Percentiles rank a stretch among this genome's conserved stretches.
Conservation (phyloP, 805 yeast species). For the Wickerhamiella azyma region DNA sequence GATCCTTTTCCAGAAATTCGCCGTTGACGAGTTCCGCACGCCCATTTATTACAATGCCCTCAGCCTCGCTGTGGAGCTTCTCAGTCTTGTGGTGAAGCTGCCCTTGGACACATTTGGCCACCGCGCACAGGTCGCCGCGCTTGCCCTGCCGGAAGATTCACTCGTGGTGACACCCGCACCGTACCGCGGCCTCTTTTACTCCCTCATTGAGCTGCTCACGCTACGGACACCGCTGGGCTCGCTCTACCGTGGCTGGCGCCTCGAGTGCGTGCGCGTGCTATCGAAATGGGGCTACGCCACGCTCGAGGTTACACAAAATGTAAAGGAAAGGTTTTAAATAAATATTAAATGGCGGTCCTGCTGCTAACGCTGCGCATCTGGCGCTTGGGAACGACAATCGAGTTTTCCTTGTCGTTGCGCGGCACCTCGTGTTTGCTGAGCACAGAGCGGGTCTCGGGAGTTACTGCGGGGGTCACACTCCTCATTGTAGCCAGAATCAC, state of each 20-base stretch:
- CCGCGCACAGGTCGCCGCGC: conserved; percentile 64
- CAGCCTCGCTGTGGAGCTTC: conserved; percentile 44
- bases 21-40: conserved; percentile 51
- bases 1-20: conserved; percentile 42
- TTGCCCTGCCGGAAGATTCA: conserved; percentile 23
- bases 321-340: conserved; percentile 8
- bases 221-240: conserved; percentile 33
- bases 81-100: conserved; percentile 60
- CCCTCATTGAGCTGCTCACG: conserved; percentile 36
- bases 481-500: conserved; percentile 16
- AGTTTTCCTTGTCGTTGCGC: conserved; percentile 15
- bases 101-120: conserved; percentile 81
- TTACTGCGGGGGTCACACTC: conserved; percentile 12
- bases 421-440: conserved; percentile 8
- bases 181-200: conserved; percentile 41
- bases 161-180: conserved; percentile 47
- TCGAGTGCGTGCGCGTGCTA: conserved; percentile 61
- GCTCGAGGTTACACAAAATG: conserved; percentile 14
- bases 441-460: conserved; percentile 13
- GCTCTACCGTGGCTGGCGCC: conserved; percentile 83
- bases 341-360: background rate
- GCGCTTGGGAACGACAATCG: conserved; percentile 17
- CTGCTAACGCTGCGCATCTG: conserved; percentile 19
- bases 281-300: conserved; percentile 59
- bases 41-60: conserved; percentile 47